phyloP scores from a whole-genome alignment of 441 rosid species.

The Dalechampia spathulata region DNA sequence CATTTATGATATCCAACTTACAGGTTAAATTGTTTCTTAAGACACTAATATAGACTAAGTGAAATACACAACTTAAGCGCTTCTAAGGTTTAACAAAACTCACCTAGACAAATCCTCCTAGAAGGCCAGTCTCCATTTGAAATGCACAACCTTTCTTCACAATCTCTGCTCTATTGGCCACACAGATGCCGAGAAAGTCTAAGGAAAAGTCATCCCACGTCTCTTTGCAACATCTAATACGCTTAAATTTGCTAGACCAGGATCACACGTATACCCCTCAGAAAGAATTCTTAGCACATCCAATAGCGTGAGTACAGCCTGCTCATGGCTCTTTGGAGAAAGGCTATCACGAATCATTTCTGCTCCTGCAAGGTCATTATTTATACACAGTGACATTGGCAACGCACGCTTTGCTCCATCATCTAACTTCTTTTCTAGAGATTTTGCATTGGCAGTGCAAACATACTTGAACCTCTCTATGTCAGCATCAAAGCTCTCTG shows the following conservation, averaged over 20 bases:
- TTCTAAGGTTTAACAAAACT: background rate
- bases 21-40: background rate
- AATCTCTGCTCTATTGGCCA: conserved; percentile 1
- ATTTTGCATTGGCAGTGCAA: conserved; percentile 8
- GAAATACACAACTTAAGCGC: background rate
- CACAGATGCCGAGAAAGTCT: background rate
- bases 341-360: background rate
- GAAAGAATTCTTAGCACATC: conserved; percentile 22
- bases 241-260: conserved; percentile 16
- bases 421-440: conserved; percentile 5
- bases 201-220: conserved; percentile 33
- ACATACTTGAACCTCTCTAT: conserved; percentile 18
- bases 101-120: background rate
- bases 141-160: background rate
- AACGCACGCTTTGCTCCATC: conserved; percentile 11
- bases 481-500: conserved; percentile 18
- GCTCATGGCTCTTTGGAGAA: background rate
- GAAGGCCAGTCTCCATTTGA: background rate
- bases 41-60: background rate
- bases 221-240: conserved; percentile 33
- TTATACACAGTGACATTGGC: conserved; percentile 17
- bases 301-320: conserved; percentile 7
- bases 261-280: conserved; percentile 11
- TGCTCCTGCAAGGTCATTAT: conserved; percentile 5
- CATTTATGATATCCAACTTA: background rate